phyloP scores from a whole-genome alignment of 2,329 filamentous ascomycete genomes.

The Scytalidium lignicola region DNA sequence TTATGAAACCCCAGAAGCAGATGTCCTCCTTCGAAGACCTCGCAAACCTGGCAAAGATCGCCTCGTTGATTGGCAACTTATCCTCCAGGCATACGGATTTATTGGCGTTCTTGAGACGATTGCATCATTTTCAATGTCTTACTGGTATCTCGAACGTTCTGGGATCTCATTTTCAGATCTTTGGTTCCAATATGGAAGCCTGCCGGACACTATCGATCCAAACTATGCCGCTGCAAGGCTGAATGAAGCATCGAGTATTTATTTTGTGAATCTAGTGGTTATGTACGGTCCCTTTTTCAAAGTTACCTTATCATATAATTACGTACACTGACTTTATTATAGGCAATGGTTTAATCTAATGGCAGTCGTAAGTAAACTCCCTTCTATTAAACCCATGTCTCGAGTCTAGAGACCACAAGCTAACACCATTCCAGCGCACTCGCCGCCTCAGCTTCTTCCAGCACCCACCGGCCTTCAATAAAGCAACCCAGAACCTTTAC shows the following conservation, averaged over 20 bases:
- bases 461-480: conserved; percentile 64
- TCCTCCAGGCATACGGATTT: conserved; percentile 68
- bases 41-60: conserved; percentile 64
- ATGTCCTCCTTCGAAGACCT: conserved; percentile 65
- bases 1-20: conserved; percentile 72
- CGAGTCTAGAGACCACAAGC: conserved; percentile 21
- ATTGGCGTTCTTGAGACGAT: conserved; percentile 60
- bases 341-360: conserved; percentile 72
- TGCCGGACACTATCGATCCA: conserved; percentile 39
- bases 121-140: conserved; percentile 59
- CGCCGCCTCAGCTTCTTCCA: conserved; percentile 64
- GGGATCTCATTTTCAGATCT: conserved; percentile 60
- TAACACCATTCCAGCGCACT: conserved; percentile 37
- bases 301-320: too few species aligned
- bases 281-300: conserved; percentile 52
- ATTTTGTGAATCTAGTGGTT: conserved; percentile 75
- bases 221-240: conserved; percentile 50
- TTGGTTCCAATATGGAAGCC: conserved; percentile 63
- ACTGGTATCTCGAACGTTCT: conserved; percentile 57
- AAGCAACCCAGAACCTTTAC: conserved; percentile 59
- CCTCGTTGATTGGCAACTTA: conserved; percentile 67
- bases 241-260: conserved; percentile 45
- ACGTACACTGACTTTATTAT: background rate
- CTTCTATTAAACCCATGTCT: conserved; percentile 24
- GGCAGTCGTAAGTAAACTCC: conserved; percentile 37